Percentiles rank a stretch among this genome's conserved stretches.
These are phyloP conservation scores for Penicillium sp. DNA, from an alignment of 2,329 filamentous ascomycete species.

Conservation along the genomic window DNA sequence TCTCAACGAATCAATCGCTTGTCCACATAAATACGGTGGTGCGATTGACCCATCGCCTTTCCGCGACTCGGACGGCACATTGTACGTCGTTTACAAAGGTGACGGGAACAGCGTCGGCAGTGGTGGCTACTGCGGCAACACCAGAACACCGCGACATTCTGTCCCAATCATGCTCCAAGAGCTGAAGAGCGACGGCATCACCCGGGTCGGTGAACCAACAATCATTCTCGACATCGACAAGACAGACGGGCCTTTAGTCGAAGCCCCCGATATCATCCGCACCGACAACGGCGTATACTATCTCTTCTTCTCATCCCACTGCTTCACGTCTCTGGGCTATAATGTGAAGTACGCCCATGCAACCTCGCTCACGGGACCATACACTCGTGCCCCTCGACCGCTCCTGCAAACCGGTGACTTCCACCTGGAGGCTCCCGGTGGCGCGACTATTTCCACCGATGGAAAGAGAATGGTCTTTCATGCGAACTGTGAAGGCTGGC, in stretches of 20 bases:
- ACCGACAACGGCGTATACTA: constrained; percentile 48
- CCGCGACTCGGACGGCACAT: constrained; percentile 50
- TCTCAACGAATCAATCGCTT: constrained; percentile 49
- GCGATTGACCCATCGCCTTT: constrained; percentile 63
- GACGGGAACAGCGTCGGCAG: constrained; percentile 58
- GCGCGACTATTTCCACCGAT: constrained; percentile 25
- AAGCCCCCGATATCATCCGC: constrained; percentile 54
- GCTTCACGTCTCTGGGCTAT: constrained; percentile 54
- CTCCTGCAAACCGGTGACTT: constrained; percentile 35
- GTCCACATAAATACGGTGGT: constrained; percentile 53
- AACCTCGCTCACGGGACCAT: constrained; percentile 34
- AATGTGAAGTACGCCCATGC: constrained; percentile 59
- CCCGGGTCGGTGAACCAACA: constrained; percentile 49
- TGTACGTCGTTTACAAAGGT: constrained; percentile 63
- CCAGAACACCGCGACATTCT: constrained; percentile 30
- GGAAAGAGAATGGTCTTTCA: constrained; percentile 32
- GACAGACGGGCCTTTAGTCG: constrained; percentile 59
- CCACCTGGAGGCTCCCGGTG: constrained; percentile 24
- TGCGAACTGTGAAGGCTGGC: constrained; percentile 22
- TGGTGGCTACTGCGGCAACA: constrained; percentile 46
- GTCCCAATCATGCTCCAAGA: constrained; percentile 41
- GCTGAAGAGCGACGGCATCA: constrained; percentile 48
- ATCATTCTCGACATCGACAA: constrained; percentile 61
- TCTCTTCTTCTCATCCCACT: constrained; percentile 61
- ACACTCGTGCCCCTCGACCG: constrained; percentile 29